Conservation (phyloP, 2,329 filamentous ascomycete genomes). For the Trichoderma breve region DNA sequence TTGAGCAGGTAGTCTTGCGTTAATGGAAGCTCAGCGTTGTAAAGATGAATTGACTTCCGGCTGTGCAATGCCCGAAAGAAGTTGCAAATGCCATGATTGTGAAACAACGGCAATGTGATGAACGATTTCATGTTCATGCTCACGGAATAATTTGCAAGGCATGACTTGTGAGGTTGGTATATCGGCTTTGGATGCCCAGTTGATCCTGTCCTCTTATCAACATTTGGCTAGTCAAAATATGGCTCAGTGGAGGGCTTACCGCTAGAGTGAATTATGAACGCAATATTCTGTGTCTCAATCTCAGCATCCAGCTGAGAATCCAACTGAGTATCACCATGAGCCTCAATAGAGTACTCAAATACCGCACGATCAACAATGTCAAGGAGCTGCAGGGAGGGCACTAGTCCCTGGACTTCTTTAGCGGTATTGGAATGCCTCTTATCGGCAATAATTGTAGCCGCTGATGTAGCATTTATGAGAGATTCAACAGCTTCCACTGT, state of each 20-base stretch:
- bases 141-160: neutral
- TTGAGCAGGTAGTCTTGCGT: neutral
- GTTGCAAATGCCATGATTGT: conserved; percentile 5
- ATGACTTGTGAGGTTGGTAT: neutral
- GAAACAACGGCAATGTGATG: neutral
- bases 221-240: neutral
- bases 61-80: neutral
- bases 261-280: conserved; percentile 7
- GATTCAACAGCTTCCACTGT: conserved; percentile 2
- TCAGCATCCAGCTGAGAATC: conserved; percentile 1
- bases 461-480: conserved; percentile 1
- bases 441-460: neutral
- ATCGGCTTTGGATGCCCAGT: conserved; percentile 10
- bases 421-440: neutral
- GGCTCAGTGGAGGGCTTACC: neutral
- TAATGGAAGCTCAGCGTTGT: conserved; percentile 7
- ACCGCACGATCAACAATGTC: neutral
- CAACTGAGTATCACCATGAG: conserved; percentile 4
- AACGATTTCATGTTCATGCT: conserved; percentile 8
- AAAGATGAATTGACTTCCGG: conserved; percentile 4
- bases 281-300: neutral
- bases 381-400: neutral
- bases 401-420: neutral
- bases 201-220: neutral
- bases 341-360: conserved; percentile 6